phyloP scores from a whole-genome alignment of 306 rosid species.

The Cotoneaster glaucophyllus region DNA sequence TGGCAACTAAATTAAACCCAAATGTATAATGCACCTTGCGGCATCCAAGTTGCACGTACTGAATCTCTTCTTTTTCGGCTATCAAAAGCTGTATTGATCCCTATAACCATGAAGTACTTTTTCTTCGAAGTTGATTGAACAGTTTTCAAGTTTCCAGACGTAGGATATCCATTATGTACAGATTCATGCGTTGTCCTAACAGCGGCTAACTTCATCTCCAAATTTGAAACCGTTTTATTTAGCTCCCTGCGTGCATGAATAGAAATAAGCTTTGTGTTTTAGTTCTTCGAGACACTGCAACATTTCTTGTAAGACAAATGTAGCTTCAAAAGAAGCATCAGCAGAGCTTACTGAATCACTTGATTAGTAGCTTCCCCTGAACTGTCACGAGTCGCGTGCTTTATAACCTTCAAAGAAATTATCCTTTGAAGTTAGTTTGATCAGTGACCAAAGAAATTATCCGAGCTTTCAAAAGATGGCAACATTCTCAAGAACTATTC shows the following conservation, averaged over 20 bases:
- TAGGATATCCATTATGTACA: slow-evolving; percentile 30
- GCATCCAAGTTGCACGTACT: slow-evolving; percentile 91
- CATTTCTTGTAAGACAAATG: slow-evolving; percentile 6
- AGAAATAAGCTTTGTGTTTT: slow-evolving; percentile 18
- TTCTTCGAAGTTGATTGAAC: slow-evolving; percentile 39
- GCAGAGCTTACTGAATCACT: slow-evolving; percentile 42
- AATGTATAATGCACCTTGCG: slow-evolving; percentile 51
- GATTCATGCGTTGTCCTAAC: slow-evolving; percentile 26
- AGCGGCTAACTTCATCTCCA: slow-evolving; percentile 50
- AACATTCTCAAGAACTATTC: background rate
- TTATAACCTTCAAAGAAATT: slow-evolving; percentile 26
- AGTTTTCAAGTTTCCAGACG: slow-evolving; percentile 33
- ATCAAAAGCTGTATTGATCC: slow-evolving; percentile 84
- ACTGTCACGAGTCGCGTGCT: slow-evolving; percentile 36
- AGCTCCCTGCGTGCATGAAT: slow-evolving; percentile 39
- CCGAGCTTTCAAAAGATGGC: background rate
- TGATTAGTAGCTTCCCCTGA: slow-evolving; percentile 30
- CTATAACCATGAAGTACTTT: slow-evolving; percentile 75
- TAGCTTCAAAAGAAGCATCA: slow-evolving; percentile 16
- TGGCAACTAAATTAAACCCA: background rate
- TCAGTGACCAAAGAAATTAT: background rate
- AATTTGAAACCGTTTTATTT: slow-evolving; percentile 42
- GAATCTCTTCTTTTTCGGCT: slow-evolving; percentile 84
- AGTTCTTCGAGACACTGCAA: slow-evolving; percentile 1
- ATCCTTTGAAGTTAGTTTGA: background rate